These are phyloP conservation scores for Clathrus columnatus DNA, from an alignment of 768 basidiomycete species.

Conservation along the genomic window DNA sequence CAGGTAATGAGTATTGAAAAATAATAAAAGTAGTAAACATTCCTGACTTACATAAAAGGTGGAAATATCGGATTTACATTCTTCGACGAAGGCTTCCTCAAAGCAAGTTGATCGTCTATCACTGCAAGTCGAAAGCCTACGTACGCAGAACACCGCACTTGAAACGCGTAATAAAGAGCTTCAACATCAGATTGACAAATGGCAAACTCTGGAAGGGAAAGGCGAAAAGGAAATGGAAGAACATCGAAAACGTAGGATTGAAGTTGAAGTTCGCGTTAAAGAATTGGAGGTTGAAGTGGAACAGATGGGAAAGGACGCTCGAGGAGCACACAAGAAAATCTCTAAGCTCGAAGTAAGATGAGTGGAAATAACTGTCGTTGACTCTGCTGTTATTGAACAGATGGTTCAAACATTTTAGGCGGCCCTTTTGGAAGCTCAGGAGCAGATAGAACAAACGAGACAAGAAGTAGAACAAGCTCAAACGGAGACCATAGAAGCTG, in stretches of 20 bases:
- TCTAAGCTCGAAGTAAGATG: conserved; percentile 39
- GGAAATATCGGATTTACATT: conserved; percentile 40
- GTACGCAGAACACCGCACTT: conserved; percentile 44
- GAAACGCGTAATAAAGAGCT: conserved; percentile 51
- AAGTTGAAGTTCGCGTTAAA: conserved; percentile 47
- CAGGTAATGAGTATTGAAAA: conserved; percentile 30
- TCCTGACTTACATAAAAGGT: conserved; percentile 25
- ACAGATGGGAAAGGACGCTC: conserved; percentile 21
- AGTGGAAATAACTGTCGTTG: conserved; percentile 29
- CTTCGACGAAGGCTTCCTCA: conserved; percentile 34
- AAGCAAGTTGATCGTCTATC: conserved; percentile 49
- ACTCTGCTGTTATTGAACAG: neutral
- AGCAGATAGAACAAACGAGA: conserved; percentile 26
- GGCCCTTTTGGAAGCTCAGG: conserved; percentile 28
- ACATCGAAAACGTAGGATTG: conserved; percentile 43
- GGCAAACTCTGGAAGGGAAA: conserved; percentile 58
- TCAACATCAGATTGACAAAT: conserved; percentile 56
- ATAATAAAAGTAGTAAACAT: neutral
- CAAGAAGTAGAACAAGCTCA: conserved; percentile 24
- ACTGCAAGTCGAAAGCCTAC: conserved; percentile 50
- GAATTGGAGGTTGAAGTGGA: conserved; percentile 32
- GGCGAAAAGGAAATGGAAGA: conserved; percentile 51
- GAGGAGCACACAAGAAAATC: conserved; percentile 27
- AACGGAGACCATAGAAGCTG: neutral
- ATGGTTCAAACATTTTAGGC: conserved; percentile 27